Conservation (phyloP, 306 rosid genomes). For the Alnus glutinosa region DNA sequence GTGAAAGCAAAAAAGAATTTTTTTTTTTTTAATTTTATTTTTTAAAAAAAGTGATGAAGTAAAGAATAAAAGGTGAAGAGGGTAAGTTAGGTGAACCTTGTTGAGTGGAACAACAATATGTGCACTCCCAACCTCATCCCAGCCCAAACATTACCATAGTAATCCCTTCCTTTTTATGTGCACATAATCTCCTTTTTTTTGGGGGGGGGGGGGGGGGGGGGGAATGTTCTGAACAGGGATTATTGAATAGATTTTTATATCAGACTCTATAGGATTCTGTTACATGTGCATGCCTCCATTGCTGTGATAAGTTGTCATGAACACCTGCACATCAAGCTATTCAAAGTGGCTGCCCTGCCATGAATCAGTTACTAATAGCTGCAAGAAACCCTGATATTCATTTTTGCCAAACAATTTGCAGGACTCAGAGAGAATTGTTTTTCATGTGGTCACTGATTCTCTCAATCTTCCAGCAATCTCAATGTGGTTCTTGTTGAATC, state of each 20-base stretch:
- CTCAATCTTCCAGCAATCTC: constrained; percentile 87
- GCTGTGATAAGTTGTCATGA: not conserved
- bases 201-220: not conserved
- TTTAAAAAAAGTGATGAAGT: too few relatives aligned
- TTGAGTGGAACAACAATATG: not conserved
- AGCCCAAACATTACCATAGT: not conserved
- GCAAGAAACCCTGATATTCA: constrained; percentile 25
- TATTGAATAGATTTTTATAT: not conserved
- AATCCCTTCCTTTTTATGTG: not conserved
- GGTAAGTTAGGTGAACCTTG: not conserved
- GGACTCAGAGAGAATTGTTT: constrained; percentile 79
- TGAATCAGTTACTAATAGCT: constrained; percentile 4
- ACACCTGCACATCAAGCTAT: constrained; percentile 5
- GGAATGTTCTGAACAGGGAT: not conserved
- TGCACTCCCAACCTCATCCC: not conserved
- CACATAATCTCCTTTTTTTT: not conserved
- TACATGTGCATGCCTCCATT: not conserved
- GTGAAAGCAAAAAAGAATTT: not conserved
- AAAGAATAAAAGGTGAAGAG: not conserved
- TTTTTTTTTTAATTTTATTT: too few relatives aligned
- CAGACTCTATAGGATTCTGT: not conserved
- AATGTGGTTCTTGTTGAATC: constrained; percentile 91
- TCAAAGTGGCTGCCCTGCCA: constrained; percentile 2
- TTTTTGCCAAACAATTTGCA: constrained; percentile 41
- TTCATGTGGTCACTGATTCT: constrained; percentile 87